Base-by-base conservation (phyloP, 140 eudicot genomes). In the Bidens hawaiensis region DNA sequence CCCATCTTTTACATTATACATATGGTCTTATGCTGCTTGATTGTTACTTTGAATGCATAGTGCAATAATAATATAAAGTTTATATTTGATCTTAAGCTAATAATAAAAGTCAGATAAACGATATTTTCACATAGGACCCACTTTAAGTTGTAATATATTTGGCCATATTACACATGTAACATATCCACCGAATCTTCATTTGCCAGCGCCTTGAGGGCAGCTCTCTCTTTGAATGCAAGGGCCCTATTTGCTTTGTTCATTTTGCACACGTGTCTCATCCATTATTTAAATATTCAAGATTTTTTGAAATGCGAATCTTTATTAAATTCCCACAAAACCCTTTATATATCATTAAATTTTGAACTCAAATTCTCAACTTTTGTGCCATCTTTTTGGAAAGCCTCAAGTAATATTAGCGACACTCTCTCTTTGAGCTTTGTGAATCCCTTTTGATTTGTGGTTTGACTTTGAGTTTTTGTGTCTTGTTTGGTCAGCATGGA, bases 171-270 rank as follows among this genome's bases (percentile, higher is more conserved):
- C 79, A 74, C 34, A 56, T 74, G 79, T 51, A 69, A 59, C 58
- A 74, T 30, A 48, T 48, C 1, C 40, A 14, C 11, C 51, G 9
- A 59, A 38, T 30, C 30, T 41, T 25, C 17, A 67, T 50, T 74
- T 74, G 79, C 79, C 79, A 74, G 79, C 79, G 36, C 74, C 74
- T 74, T 74, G 57, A 74, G 51, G 79, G 79, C 74, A 74, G 12
- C 57, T 58, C 69, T 65, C 68, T 73, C 73, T 65, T 26, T 67
- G n/a, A 67, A 66, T 67, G 73, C 69, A 47, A 23, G 30, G 40
- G 56, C 59, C 74, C 79, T 59, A 67, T 74, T 23, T 12, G 13
- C 8, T 74, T n/a, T 74, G 74, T 74, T 66, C 60, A 50, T 60
- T 66, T 56, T 28, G 42, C 74, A 6, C 63, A 67, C 74, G 79